Evolutionary conservation across 306 rosid species (phyloP).

Genomic region (Rosa chinensis): DNA sequence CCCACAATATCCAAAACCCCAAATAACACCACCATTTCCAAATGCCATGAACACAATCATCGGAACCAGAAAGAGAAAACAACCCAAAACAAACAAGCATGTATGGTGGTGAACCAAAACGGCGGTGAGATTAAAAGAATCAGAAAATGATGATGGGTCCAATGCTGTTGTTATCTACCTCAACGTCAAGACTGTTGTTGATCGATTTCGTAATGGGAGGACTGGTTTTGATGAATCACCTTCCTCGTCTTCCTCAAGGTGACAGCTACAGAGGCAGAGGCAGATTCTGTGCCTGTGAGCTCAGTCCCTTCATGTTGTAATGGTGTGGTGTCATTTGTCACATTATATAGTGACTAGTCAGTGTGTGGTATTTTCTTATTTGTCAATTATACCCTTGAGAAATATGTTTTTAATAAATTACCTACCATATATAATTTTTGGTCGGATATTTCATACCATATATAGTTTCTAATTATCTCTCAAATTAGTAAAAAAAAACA

Average conservation of each 20-base stretch:
- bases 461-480: neutral
- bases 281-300: neutral
- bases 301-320: neutral
- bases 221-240: neutral
- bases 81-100: neutral
- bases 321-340: neutral
- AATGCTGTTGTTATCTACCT: neutral
- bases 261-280: neutral
- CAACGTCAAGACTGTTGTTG: neutral
- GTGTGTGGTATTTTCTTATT: no score
- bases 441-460: neutral
- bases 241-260: neutral
- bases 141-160: neutral
- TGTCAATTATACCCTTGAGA: neutral
- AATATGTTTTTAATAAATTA: no score
- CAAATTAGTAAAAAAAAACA: no score
- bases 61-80: neutral
- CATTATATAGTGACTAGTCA: neutral
- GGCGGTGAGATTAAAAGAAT: neutral
- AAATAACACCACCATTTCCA: neutral
- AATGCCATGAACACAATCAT: neutral
- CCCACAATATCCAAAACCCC: neutral
- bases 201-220: neutral
- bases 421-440: neutral
- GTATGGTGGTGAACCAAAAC: neutral